Percentiles rank a stretch among this genome's conserved stretches.
These are phyloP conservation scores for Coriolopsis trogii DNA, from an alignment of 1,284 basidiomycete species.

Conservation along the genomic window DNA sequence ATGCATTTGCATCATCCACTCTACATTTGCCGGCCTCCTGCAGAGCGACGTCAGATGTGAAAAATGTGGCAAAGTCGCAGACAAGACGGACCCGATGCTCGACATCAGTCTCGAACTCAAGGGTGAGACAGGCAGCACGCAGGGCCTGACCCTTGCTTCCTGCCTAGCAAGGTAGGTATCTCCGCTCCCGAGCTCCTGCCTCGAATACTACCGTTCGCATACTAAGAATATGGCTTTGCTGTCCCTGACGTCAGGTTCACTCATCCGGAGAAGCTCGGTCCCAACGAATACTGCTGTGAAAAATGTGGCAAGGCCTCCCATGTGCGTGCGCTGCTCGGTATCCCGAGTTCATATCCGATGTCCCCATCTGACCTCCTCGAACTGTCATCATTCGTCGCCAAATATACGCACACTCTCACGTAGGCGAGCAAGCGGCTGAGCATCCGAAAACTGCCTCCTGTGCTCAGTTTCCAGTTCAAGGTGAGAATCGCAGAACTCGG, in stretches of 20 bases:
- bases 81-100: slow-evolving; percentile 87
- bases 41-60: slow-evolving; percentile 92
- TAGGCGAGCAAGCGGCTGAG: slow-evolving; percentile 85
- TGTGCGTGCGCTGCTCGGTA: slow-evolving; percentile 40
- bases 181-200: background rate
- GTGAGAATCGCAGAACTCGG: slow-evolving; percentile 43
- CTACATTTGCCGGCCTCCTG: slow-evolving; percentile 86
- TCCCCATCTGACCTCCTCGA: background rate
- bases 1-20: slow-evolving; percentile 93
- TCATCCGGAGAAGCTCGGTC: slow-evolving; percentile 71
- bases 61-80: slow-evolving; percentile 74
- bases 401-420: slow-evolving; percentile 1
- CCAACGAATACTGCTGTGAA: slow-evolving; percentile 74
- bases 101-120: slow-evolving; percentile 90
- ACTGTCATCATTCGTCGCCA: slow-evolving; percentile 14
- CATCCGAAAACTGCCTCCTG: slow-evolving; percentile 85
- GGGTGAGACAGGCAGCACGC: slow-evolving; percentile 48
- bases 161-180: slow-evolving; percentile 66
- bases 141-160: slow-evolving; percentile 64
- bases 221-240: slow-evolving; percentile 3
- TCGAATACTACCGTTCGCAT: background rate
- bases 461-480: slow-evolving; percentile 96
- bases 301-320: slow-evolving; percentile 73
- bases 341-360: background rate
- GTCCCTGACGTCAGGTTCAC: slow-evolving; percentile 63